These are phyloP conservation scores for Clavispora phyllophila DNA, from an alignment of 805 yeast species.

Conservation along the genomic window DNA sequence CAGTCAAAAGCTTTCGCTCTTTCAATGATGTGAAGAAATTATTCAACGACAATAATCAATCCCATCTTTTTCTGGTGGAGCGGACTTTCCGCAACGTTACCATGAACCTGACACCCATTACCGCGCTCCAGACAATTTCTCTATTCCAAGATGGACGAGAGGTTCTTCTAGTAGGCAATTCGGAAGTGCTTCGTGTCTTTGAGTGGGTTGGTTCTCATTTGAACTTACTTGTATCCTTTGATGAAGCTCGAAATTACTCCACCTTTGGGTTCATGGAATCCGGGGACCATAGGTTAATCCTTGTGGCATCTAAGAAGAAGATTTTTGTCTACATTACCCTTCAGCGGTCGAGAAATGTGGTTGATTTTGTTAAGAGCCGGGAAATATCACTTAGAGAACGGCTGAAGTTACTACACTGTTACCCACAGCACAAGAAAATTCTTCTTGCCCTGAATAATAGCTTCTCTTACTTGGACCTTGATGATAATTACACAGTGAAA, in stretches of 20 bases:
- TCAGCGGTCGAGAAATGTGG: slow-evolving; percentile 27
- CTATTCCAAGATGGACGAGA: slow-evolving; percentile 17
- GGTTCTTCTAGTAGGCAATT: slow-evolving; percentile 21
- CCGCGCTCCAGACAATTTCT: slow-evolving; percentile 13
- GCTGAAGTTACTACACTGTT: slow-evolving; percentile 17
- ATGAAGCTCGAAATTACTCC: slow-evolving; percentile 18
- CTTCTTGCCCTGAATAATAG: slow-evolving; percentile 14
- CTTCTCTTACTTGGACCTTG: slow-evolving; percentile 12
- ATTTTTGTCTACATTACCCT: slow-evolving; percentile 22
- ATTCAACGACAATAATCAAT: slow-evolving; percentile 17
- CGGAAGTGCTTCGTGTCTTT: slow-evolving; percentile 21
- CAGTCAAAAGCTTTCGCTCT: slow-evolving; percentile 17
- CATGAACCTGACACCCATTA: slow-evolving; percentile 15
- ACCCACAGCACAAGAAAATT: slow-evolving; percentile 5
- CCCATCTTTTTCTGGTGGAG: slow-evolving; percentile 16
- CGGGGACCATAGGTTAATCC: slow-evolving; percentile 18
- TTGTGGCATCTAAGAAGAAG: slow-evolving; percentile 27
- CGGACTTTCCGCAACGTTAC: slow-evolving; percentile 19
- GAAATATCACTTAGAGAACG: slow-evolving; percentile 29
- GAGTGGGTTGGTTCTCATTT: slow-evolving; percentile 30
- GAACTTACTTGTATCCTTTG: slow-evolving; percentile 26
- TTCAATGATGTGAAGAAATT: slow-evolving; percentile 20
- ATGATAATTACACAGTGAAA: slow-evolving; percentile 10
- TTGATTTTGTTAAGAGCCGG: slow-evolving; percentile 19
- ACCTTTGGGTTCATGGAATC: slow-evolving; percentile 16